Evolutionary conservation across 2,329 filamentous ascomycete genomes (phyloP).

Genomic region (Colletotrichum echinochloae): DNA sequence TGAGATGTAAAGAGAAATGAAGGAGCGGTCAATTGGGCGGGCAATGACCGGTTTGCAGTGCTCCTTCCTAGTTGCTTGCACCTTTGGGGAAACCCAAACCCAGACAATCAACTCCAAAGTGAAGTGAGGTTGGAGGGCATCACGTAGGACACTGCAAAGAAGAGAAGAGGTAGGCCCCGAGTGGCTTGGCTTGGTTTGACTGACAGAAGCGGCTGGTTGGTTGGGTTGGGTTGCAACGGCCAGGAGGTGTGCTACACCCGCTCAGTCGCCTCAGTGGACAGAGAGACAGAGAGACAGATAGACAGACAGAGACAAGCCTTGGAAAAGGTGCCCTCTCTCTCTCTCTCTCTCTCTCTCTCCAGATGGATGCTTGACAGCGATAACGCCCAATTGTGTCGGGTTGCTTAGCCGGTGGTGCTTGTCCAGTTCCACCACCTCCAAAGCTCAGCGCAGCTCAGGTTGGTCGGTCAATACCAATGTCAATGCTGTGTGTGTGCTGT

Average conservation of each 20-base stretch:
- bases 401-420: slow-evolving; percentile 28
- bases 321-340: slow-evolving; percentile 6
- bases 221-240: slow-evolving; percentile 2
- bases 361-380: neutral
- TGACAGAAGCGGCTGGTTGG: neutral
- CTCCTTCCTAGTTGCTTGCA: slow-evolving; percentile 6
- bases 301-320: neutral
- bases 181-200: neutral
- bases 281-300: neutral
- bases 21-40: slow-evolving; percentile 20
- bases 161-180: slow-evolving; percentile 2
- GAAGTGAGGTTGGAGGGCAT: slow-evolving; percentile 27
- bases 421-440: slow-evolving; percentile 14
- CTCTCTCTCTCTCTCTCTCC: slow-evolving; percentile 12
- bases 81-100: slow-evolving; percentile 1
- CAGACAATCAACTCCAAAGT: slow-evolving; percentile 30
- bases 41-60: slow-evolving; percentile 6
- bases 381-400: slow-evolving; percentile 29
- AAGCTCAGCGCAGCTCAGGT: neutral
- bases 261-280: neutral
- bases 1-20: slow-evolving; percentile 19
- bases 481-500: neutral
- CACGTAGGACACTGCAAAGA: slow-evolving; percentile 28
- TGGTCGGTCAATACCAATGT: slow-evolving; percentile 10
- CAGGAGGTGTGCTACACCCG: neutral